phyloP scores from a whole-genome alignment of 257 asterid species.

The Coffea canephora region DNA sequence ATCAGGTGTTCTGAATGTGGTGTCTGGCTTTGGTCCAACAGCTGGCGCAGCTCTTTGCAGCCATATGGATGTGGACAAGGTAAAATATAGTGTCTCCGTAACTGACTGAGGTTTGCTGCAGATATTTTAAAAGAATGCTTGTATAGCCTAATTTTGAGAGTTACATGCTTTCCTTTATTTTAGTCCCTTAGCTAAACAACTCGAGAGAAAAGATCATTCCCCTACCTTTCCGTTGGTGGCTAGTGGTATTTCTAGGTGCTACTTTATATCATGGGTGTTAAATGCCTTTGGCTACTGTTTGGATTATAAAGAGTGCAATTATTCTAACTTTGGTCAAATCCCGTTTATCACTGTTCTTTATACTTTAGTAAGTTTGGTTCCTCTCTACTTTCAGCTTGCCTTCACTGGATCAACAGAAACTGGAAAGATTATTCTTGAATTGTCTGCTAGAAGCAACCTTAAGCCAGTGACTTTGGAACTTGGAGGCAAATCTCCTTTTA shows the following conservation, averaged over 20 bases:
- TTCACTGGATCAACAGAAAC: slow-evolving; percentile 96
- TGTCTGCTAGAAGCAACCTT: slow-evolving; percentile 90
- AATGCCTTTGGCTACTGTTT: neutral
- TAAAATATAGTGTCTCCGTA: slow-evolving; percentile 19
- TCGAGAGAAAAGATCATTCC: neutral
- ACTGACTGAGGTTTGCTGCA: neutral
- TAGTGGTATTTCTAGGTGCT: neutral
- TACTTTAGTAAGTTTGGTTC: neutral
- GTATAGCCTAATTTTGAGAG: neutral
- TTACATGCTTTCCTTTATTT: neutral
- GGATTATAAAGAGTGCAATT: neutral
- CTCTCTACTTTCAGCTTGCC: slow-evolving; percentile 57
- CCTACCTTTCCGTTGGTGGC: neutral
- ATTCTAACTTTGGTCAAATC: neutral
- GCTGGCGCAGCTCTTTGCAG: slow-evolving; percentile 96
- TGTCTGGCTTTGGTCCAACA: slow-evolving; percentile 88
- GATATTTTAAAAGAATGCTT: neutral
- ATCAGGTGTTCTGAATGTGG: slow-evolving; percentile 74
- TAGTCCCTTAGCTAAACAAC: neutral
- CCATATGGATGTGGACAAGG: slow-evolving; percentile 99
- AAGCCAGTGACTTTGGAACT: slow-evolving; percentile 96
- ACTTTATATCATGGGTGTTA: neutral
- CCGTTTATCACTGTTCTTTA: neutral
- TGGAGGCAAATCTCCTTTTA: slow-evolving; percentile 97
- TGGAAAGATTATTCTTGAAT: slow-evolving; percentile 64